Base-by-base conservation (phyloP, 2,329 filamentous ascomycete species). In the Ophiostoma fasciatum region DNA sequence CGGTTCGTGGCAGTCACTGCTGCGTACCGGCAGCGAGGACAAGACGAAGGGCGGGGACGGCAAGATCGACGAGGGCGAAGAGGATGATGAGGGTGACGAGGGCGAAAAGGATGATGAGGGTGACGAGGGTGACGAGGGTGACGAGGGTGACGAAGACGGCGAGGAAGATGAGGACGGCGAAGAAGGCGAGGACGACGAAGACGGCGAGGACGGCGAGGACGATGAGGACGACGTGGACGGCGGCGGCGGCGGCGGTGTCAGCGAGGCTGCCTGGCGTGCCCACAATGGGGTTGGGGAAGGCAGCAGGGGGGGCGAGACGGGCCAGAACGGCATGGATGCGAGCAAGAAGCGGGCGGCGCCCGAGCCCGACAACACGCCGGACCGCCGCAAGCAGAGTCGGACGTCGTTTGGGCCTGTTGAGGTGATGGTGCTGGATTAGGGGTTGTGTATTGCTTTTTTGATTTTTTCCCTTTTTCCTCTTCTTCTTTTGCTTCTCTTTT, bases 1-100 rank as follows among this genome's bases (percentile, higher is more conserved):
- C 51, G 80, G 81, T 0, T 62, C 54, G 2, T 90, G 82, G 82
- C 62, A 59, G 33, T 55, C 68, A 0, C 52, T 58, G 9, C 46
- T 55, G 14, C n/a, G 18, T 3, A 19, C 30, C 29, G 38, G 15
- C 7, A 28, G 28, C 15, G 23, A 10, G 14, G 49, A 48, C 18
- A 54, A 49, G 27, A 56, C 57, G 19, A 51, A 47, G 6, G 48
- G 51, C 15, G 43, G 5, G 9, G 23, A 25, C 8, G 23, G 13
- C 23, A 9, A 25, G 5, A 13, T 4, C 9, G 23, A 23, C 9
- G 22, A 23, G 9, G 4, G 8, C 4, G 8, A 4, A 8, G 22
- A 8, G 3, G 22, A n/a, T n/a, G n/a, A n/a, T n/a, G n/a, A n/a
- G n/a, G 20, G 15, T 4, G 28, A 31, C 13, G 15, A 27, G n/a